Conservation (phyloP, 2,329 filamentous ascomycete species). For the Parascedosporium putredinis region DNA sequence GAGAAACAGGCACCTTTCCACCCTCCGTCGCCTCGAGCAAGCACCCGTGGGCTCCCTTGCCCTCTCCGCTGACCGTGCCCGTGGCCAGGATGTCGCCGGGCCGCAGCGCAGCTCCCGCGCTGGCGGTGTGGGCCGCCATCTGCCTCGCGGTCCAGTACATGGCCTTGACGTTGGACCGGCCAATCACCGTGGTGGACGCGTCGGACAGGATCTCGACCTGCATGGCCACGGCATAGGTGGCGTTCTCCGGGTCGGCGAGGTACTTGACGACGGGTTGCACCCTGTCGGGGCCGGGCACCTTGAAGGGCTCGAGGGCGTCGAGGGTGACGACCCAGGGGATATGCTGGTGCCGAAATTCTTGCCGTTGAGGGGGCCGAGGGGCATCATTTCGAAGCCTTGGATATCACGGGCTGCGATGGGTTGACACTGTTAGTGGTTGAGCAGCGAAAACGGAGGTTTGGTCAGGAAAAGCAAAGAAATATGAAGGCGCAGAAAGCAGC, state of each 20-base stretch:
- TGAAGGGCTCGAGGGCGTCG: constrained; percentile 33
- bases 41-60: constrained; percentile 26
- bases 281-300: constrained; percentile 49
- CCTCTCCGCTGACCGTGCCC: constrained; percentile 27
- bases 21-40: constrained; percentile 34
- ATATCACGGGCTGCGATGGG: constrained; percentile 42
- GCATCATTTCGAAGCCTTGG: constrained; percentile 44
- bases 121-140: constrained; percentile 66
- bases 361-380: constrained; percentile 45
- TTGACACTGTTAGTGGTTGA: no score
- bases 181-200: constrained; percentile 26
- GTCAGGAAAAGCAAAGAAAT: no score
- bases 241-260: constrained; percentile 22
- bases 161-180: constrained; percentile 20
- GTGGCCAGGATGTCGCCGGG: constrained; percentile 60
- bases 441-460: no score
- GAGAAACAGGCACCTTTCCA: constrained; percentile 30
- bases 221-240: constrained; percentile 24
- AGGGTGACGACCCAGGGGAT: constrained; percentile 47
- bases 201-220: constrained; percentile 18
- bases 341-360: constrained; percentile 47
- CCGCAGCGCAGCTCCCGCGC: constrained; percentile 59
- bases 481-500: no score
- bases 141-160: constrained; percentile 33
- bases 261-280: constrained; percentile 45